phyloP scores from a whole-genome alignment of 1,139 yeast species.

The Groenewaldozyma auringiensis region DNA sequence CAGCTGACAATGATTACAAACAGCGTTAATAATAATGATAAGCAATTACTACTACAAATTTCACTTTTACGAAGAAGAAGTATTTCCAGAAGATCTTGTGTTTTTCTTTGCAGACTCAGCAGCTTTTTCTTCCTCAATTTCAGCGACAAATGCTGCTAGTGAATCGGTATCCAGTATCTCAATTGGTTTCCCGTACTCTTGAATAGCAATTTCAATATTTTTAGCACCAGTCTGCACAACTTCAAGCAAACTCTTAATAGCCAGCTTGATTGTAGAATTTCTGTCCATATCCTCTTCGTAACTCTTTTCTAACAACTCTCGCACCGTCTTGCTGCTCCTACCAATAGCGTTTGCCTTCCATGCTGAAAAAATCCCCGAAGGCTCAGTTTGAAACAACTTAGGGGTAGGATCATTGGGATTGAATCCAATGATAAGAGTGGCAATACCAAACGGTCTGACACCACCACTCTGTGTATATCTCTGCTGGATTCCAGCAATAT shows the following conservation, averaged over 20 bases:
- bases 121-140: conserved; percentile 85
- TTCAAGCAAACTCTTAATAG: conserved; percentile 82
- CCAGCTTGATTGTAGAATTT: conserved; percentile 69
- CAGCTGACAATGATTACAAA: too few species aligned
- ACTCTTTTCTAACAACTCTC: conserved; percentile 90
- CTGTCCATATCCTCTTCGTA: conserved; percentile 66
- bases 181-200: conserved; percentile 54
- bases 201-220: conserved; percentile 86
- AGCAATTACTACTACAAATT: too few species aligned
- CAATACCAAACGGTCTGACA: conserved; percentile 89
- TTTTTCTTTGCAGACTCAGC: conserved; percentile 78
- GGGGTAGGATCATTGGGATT: conserved; percentile 80
- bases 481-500: conserved; percentile 96
- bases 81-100: conserved; percentile 12
- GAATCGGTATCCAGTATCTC: conserved; percentile 51
- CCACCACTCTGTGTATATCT: conserved; percentile 98
- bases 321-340: conserved; percentile 87
- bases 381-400: conserved; percentile 88
- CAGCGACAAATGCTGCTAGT: conserved; percentile 67
- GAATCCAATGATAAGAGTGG: conserved; percentile 92
- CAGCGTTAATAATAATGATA: too few species aligned
- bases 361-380: conserved; percentile 96
- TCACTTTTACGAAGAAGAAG: too few species aligned
- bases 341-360: conserved; percentile 99
- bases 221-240: conserved; percentile 98